Conservation (phyloP, 1,284 basidiomycete species). For the Marasmius sp. region DNA sequence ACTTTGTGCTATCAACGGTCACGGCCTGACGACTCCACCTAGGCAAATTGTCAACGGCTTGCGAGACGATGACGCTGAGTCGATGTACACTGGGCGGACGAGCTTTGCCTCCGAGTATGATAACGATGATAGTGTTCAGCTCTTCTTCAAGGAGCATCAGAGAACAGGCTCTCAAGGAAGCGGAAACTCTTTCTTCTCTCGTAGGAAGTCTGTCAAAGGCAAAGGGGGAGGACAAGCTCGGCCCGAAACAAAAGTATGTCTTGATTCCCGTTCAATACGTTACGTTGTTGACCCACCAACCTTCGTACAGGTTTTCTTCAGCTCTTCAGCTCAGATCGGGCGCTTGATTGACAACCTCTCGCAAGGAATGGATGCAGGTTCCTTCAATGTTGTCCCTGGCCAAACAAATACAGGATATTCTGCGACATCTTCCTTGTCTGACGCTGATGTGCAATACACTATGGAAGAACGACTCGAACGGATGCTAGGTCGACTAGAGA, state of each 20-base stretch:
- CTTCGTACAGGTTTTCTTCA: constrained; percentile 69
- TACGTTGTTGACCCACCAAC: constrained; percentile 17
- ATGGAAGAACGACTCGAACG: constrained; percentile 75
- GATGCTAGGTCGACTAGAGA: constrained; percentile 62
- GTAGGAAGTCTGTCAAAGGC: constrained; percentile 52
- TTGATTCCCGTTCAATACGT: constrained; percentile 11
- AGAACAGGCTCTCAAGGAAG: constrained; percentile 68
- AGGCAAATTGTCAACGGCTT: constrained; percentile 83
- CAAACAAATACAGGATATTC: constrained; percentile 45
- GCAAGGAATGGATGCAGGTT: constrained; percentile 74
- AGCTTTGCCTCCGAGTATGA: constrained; percentile 75
- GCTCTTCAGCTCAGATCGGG: constrained; percentile 73
- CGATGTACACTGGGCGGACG: constrained; percentile 60
- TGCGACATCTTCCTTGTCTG: constrained; percentile 60
- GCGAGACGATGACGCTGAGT: constrained; percentile 74
- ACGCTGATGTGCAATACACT: constrained; percentile 62
- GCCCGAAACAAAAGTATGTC: constrained; percentile 77
- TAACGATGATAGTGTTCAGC: constrained; percentile 60
- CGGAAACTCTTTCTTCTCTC: constrained; percentile 55
- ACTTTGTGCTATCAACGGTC: constrained; percentile 12
- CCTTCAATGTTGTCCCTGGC: constrained; percentile 66
- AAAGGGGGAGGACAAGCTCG: constrained; percentile 36
- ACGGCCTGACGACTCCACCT: constrained; percentile 10
- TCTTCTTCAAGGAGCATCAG: constrained; percentile 73
- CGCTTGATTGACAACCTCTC: constrained; percentile 79